Evolutionary conservation across 345 rosid species (phyloP), one percentile per base, ranked within the genome.

Genomic region (Leavenworthia alabamica): DNA sequence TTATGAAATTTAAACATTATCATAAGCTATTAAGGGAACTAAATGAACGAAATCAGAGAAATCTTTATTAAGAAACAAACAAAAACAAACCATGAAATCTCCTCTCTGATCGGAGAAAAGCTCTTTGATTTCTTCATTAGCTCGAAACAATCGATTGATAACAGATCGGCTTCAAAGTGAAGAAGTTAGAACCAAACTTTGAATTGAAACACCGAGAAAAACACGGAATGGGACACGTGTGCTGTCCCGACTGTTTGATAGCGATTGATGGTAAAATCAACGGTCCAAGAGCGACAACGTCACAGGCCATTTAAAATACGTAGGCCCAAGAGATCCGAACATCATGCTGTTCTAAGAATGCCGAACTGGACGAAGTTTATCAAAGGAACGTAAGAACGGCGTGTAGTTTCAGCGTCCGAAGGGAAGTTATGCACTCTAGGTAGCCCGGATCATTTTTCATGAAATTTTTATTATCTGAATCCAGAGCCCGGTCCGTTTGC

Each of bases 201-300:
- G 26, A 51, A 26, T n/a, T n/a, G n/a, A n/a, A n/a, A n/a, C n/a
- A 60, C 12, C 16, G 12, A 50, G 7, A 22, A 14, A 36, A 52
- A 37, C 47, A 43, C 15, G 62, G 35, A 11, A 12, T 14, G 4
- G 4, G 74, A 54, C 74, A 70, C 74, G 74, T 62, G 68, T 70
- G 22, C 29, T 29, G 2, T 54, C 12, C 26, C 60, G 54, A 37
- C 56, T 62, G 35, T 8, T 1, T 55, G 63, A 70, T 37, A 47
- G 48, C 33, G 67, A 68, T 43, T 70, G 68, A 54, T 70, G n/a
- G 37, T 41, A 17, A 36, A 69, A 69, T 69, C 68, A 58, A 67
- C 66, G 72, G 72, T 53, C 57, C 36, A 61, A 15, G 14, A 61
- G 24, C 50, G 62, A 69, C 56, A 33, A 50, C 55, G 55, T 68